Base-by-base conservation (phyloP, 805 yeast genomes). In the Candida dajiaensis region DNA sequence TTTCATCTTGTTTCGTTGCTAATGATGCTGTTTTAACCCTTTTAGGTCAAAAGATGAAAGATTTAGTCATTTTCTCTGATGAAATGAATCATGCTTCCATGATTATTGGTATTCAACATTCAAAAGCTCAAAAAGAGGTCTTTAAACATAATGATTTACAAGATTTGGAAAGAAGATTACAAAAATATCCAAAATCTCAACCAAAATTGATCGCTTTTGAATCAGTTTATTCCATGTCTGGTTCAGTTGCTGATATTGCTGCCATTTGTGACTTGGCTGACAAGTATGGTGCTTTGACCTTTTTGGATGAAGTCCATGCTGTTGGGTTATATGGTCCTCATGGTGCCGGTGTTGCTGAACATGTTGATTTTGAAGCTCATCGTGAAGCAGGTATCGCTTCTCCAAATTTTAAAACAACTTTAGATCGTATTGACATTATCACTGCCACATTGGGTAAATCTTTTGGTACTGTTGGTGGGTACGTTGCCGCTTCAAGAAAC, bases 291-390 rank as follows among this genome's bases (percentile, higher is more conserved):
- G 98, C 98, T 41, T 69, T 94, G 58, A 94, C 99, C 26, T 94
- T 94, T 68, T 74, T 94, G 65, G 99, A 94, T 66, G 99, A 94
- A 69, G 99, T 94, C 35, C 99, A 94, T 63, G 98, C 99, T 31
- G 98, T 94, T 41, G 99, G 99, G 46, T 78, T 94, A 83, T 94
- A 94, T 64, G 99, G 99, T 59, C 98, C 99, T 50, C 96, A 87
- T 60, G 99, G 99, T 63, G 99, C 97, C 29, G 99, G 99, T 71
- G 98, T 94, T 46, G 97, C 98, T 41, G 99, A 94, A 69, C 99
- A 94, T 66, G 74, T 85, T 59, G 88, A 94, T 69, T 94, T 89
- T 58, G 87, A 87, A 41, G 81, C 82, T 46, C 95, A 92, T 64
- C 78, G 87, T 61, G 64, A 71, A 48, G 66, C 81, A 15, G 94